A percentile compares a stretch with the other conserved stretches of the same genome.
phyloP scores from a whole-genome alignment of 768 basidiomycete species.

The Candolleomyces aberdarensis region DNA sequence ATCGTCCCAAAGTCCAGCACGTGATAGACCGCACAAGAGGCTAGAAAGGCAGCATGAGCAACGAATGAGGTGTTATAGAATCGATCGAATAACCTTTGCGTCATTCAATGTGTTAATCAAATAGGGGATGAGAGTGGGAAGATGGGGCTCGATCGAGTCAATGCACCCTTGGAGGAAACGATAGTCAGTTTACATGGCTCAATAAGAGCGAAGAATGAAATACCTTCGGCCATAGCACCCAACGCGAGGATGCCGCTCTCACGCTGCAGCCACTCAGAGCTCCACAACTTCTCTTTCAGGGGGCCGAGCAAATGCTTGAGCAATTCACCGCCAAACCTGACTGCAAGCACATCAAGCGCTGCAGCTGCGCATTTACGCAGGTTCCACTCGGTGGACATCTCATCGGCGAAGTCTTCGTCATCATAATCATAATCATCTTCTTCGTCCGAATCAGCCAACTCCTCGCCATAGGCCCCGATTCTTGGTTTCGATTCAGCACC shows the following conservation, averaged over 20 bases:
- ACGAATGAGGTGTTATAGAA: constrained; percentile 5
- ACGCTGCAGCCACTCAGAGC: constrained; percentile 86
- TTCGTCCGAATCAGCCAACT: constrained; percentile 79
- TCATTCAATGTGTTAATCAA: constrained; percentile 88
- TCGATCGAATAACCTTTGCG: constrained; percentile 61
- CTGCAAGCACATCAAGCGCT: constrained; percentile 93
- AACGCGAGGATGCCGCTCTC: constrained; percentile 95
- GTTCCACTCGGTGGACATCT: constrained; percentile 98
- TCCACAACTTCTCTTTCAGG: constrained; percentile 93
- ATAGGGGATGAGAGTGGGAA: constrained; percentile 91
- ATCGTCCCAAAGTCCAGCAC: constrained; percentile 99
- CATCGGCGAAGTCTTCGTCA: constrained; percentile 92
- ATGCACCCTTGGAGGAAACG: constrained; percentile 72
- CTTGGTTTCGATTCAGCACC: constrained; percentile 35
- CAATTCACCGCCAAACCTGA: constrained; percentile 87
- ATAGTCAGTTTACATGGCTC: not conserved
- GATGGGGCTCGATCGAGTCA: constrained; percentile 90
- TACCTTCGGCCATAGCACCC: constrained; percentile 98
- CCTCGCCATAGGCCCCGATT: constrained; percentile 74
- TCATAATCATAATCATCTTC: constrained; percentile 87
- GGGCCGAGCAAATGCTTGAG: constrained; percentile 85
- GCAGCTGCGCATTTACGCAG: constrained; percentile 97
- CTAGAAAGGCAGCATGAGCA: constrained; percentile 35
- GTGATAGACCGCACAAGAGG: constrained; percentile 97
- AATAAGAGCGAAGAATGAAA: constrained; percentile 16